These are phyloP conservation scores for Tylopilus vinaceipallidus DNA, from an alignment of 768 basidiomycete species.

Conservation along the genomic window DNA sequence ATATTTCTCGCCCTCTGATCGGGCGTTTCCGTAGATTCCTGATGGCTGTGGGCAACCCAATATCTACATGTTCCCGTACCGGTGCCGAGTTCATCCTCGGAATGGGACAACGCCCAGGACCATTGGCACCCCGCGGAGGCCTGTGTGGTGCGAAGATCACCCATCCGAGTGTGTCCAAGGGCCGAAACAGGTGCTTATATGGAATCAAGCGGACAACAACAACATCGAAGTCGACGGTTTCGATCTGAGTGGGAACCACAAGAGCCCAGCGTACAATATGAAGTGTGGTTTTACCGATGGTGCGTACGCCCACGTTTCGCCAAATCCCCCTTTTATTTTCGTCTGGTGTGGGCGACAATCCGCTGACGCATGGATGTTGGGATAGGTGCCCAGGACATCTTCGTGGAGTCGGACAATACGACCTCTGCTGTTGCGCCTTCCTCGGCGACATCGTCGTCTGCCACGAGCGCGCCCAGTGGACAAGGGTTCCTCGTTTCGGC, in stretches of 20 bases:
- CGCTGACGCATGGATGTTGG: background rate
- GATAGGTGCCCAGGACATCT: constrained; percentile 22
- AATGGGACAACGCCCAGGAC: background rate
- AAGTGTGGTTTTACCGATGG: constrained; percentile 14
- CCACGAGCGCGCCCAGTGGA: background rate
- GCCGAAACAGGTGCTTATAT: constrained; percentile 6
- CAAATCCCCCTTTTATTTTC: background rate
- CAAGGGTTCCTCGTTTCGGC: background rate
- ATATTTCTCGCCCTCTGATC: background rate
- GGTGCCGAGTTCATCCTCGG: background rate
- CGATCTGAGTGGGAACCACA: background rate
- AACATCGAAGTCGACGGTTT: constrained; percentile 5
- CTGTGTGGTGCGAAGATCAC: constrained; percentile 11
- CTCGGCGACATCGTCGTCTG: background rate
- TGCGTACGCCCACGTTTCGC: background rate
- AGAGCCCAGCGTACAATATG: constrained; percentile 8
- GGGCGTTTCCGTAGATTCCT: constrained; percentile 2
- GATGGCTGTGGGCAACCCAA: constrained; percentile 9
- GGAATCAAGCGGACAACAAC: constrained; percentile 1
- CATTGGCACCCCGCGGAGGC: background rate
- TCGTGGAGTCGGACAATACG: background rate
- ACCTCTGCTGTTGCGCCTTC: background rate
- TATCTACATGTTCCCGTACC: constrained; percentile 1
- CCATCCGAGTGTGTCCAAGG: constrained; percentile 1
- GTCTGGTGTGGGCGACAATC: background rate